Base-by-base conservation (phyloP, 176 grass and related monocot genomes). In the Miscanthus lutarioriparius region DNA sequence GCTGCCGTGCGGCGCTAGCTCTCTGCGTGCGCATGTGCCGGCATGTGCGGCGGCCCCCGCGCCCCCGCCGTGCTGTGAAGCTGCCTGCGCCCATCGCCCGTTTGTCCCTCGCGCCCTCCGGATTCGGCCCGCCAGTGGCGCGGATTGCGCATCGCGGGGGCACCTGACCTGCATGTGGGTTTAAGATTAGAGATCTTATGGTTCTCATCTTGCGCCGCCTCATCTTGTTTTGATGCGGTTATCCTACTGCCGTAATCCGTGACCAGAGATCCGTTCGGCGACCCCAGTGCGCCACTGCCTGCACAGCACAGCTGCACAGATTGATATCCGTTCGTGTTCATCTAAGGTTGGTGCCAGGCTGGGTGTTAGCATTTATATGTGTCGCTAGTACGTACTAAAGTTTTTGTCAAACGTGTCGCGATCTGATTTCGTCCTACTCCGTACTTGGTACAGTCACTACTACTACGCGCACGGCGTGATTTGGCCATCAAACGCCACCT, bases 1-100 rank as follows among this genome's bases (percentile, higher is more conserved):
- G 75, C 53, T 20, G 72, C 32, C 27, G 49, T 59, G 23, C 36
- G 27, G 74, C 17, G 45, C 14, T 10, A 17, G 58, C 54, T 72
- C 43, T 30, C 63, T 14, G 40, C 40, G 74, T 17, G 75, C 80
- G 86, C 90, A 88, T 91, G 86, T 88, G 90, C 72, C 63, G 32
- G 80, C 90, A 91, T 88, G 90, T 91, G 79, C 47, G 79, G 3
- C 45, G 79, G 75, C 82, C 39, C 35, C 68, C 26, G 13, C 4
- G 13, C 13, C 4, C 6, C 33, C 33, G 16, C 33, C 33, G 16
- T 7, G 17, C 47, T 54, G 16, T 51, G 48, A 51, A 51, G 49
- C 49, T 22, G 54, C 7, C 69, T 14, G 74, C 51, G 30, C 8
- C 78, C 40, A 32, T 48, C 19, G 28, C 67, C 15, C 8, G 2